Evolutionary conservation across 352 stramenopile species (phyloP).

Genomic region (Achlya hypogyna): DNA sequence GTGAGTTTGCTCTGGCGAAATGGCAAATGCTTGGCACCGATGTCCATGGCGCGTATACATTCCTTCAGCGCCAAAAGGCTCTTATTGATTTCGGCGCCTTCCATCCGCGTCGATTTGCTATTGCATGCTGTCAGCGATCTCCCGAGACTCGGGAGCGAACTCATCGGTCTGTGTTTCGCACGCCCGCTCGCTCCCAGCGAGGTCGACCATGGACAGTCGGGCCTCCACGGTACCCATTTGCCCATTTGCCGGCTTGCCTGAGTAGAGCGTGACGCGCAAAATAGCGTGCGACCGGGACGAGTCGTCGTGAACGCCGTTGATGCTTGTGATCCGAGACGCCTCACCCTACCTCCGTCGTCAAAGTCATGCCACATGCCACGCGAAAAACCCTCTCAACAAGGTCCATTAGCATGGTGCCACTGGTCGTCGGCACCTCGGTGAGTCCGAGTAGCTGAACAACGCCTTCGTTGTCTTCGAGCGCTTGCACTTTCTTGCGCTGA

Average conservation of each 20-base stretch:
- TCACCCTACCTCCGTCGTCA: conserved; percentile 36
- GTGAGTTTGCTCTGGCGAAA: conserved; percentile 95
- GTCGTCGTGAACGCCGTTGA: conserved; percentile 92
- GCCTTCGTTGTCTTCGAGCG: conserved; percentile 88
- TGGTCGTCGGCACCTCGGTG: conserved; percentile 69
- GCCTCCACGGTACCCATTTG: conserved; percentile 25
- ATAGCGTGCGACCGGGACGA: conserved; percentile 90
- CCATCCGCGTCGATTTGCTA: conserved; percentile 84
- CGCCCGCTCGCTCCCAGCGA: conserved; percentile 91
- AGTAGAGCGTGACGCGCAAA: conserved; percentile 73
- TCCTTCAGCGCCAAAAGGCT: conserved; percentile 95
- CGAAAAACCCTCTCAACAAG: conserved; percentile 56
- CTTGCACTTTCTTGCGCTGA: conserved; percentile 72
- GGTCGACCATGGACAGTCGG: conserved; percentile 81
- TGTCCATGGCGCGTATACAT: conserved; percentile 92
- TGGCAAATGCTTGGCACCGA: conserved; percentile 79
- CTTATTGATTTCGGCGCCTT: conserved; percentile 97
- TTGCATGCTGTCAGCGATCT: neutral
- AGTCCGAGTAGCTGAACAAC: conserved; percentile 90
- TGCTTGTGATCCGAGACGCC: conserved; percentile 85
- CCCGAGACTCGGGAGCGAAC: conserved; percentile 14
- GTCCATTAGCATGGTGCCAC: conserved; percentile 78
- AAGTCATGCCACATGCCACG: neutral
- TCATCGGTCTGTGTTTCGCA: conserved; percentile 87
- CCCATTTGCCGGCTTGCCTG: conserved; percentile 4